Percentiles rank a stretch among this genome's conserved stretches.
phyloP scores from a whole-genome alignment of 2,329 filamentous ascomycete genomes.

The Sarocladium brachiariae region DNA sequence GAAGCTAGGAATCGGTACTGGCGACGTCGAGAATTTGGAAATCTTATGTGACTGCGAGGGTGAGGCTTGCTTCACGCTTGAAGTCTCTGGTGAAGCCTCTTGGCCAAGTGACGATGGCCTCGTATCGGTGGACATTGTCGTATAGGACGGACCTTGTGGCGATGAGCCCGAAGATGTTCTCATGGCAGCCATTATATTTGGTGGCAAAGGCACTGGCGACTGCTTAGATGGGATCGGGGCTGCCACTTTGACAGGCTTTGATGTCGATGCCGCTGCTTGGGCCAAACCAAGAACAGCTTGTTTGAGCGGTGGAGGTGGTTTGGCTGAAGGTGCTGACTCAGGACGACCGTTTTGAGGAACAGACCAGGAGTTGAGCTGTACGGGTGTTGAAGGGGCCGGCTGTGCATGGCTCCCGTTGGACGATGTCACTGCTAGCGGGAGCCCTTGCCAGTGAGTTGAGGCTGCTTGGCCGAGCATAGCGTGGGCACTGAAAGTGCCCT shows the following conservation, averaged over 20 bases:
- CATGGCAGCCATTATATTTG: constrained; percentile 36
- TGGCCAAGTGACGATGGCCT: constrained; percentile 6
- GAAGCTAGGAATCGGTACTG: constrained; percentile 24
- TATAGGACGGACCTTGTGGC: constrained; percentile 9
- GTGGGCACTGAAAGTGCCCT: constrained; percentile 42
- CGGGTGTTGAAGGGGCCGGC: not conserved
- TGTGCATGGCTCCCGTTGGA: not conserved
- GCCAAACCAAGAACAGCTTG: not conserved
- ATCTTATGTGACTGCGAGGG: not conserved
- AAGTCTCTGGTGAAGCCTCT: not conserved
- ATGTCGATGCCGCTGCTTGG: constrained; percentile 13
- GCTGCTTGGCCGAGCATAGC: constrained; percentile 27
- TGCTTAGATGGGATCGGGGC: constrained; percentile 31
- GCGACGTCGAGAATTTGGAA: constrained; percentile 17
- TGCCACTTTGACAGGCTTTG: constrained; percentile 22
- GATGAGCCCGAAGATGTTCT: constrained; percentile 17
- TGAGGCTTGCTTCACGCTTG: not conserved
- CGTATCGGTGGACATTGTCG: not conserved
- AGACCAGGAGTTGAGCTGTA: not conserved
- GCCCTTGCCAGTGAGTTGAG: not conserved
- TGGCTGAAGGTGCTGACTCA: not conserved
- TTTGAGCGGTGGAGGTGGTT: not conserved
- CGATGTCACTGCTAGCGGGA: not conserved
- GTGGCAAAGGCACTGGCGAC: constrained; percentile 37
- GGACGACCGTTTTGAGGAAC: not conserved